phyloP scores from a whole-genome alignment of 1,139 yeast genomes.

The Yamadazyma oceani region DNA sequence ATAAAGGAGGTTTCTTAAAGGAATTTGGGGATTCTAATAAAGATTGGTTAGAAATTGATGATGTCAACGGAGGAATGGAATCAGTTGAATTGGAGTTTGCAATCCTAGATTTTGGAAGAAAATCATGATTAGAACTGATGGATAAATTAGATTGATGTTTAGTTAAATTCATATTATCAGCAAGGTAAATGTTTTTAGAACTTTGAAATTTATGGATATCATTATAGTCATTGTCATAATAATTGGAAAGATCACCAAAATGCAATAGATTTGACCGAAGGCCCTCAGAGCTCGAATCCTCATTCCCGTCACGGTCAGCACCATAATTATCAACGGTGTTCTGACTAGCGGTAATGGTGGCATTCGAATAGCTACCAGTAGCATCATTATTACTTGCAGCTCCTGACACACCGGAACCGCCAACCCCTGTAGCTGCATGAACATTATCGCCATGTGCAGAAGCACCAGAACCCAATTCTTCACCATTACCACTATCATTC shows the following conservation, averaged over 20 bases:
- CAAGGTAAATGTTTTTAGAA: constrained; percentile 9
- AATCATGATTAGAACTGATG: constrained; percentile 14
- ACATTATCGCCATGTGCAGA: neutral
- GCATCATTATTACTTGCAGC: too few relatives aligned
- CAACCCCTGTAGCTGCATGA: neutral
- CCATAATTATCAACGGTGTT: neutral
- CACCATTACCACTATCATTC: neutral
- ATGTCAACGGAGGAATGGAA: constrained; percentile 43
- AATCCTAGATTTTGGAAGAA: constrained; percentile 6
- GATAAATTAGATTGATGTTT: constrained; percentile 18
- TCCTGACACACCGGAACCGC: too few relatives aligned
- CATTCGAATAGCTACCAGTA: too few relatives aligned
- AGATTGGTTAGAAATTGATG: constrained; percentile 40
- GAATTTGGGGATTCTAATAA: constrained; percentile 34
- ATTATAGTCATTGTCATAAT: constrained; percentile 9
- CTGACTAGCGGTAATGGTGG: too few relatives aligned
- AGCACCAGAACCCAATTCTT: too few relatives aligned
- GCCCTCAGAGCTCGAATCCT: neutral
- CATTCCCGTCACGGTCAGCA: constrained; percentile 2
- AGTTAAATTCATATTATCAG: constrained; percentile 16
- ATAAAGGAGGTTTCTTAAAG: constrained; percentile 10
- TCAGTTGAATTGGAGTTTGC: constrained; percentile 26
- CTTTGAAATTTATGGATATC: neutral
- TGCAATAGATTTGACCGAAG: neutral
- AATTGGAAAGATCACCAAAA: neutral